Evolutionary conservation across 441 rosid species (phyloP).

Genomic region (Cnidoscolus chayamansa): DNA sequence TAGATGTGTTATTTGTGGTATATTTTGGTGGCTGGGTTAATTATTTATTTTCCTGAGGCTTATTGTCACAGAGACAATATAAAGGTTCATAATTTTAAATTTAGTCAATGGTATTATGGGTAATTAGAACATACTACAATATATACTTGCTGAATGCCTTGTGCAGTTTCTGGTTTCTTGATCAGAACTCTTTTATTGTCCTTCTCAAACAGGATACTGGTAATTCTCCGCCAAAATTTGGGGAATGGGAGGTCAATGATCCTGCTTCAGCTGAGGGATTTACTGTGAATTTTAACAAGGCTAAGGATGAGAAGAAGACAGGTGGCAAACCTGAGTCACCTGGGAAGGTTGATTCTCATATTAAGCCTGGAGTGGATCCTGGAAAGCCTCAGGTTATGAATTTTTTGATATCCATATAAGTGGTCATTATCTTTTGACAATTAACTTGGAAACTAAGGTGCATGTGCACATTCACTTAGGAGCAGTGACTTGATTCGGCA

Average conservation of each 20-base stretch:
- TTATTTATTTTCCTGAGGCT: not conserved
- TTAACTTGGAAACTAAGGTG: not conserved
- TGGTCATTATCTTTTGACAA: not conserved
- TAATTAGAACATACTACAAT: not conserved
- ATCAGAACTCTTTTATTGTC: constrained; percentile 5
- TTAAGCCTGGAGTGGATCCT: constrained; percentile 48
- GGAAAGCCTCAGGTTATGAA: constrained; percentile 71
- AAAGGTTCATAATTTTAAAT: not conserved
- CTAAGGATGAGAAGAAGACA: constrained; percentile 83
- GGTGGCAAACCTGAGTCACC: constrained; percentile 82
- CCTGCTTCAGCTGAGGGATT: constrained; percentile 98
- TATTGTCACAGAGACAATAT: not conserved
- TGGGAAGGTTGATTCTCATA: constrained; percentile 49
- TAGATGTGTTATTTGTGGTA: not conserved
- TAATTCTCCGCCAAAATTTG: constrained; percentile 86
- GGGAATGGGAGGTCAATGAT: constrained; percentile 97
- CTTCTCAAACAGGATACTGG: constrained; percentile 53
- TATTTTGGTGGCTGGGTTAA: not conserved
- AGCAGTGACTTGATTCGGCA: not conserved
- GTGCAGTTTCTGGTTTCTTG: constrained; percentile 1
- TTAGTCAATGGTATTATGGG: not conserved
- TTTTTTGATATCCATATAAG: constrained; percentile 20
- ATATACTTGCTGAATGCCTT: not conserved
- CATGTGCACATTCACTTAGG: not conserved
- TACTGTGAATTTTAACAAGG: constrained; percentile 87